A percentile compares a stretch with the other conserved stretches of the same genome.
Evolutionary conservation across 805 yeast species (phyloP).

Genomic region (Saccharomycodes ludwigii): DNA sequence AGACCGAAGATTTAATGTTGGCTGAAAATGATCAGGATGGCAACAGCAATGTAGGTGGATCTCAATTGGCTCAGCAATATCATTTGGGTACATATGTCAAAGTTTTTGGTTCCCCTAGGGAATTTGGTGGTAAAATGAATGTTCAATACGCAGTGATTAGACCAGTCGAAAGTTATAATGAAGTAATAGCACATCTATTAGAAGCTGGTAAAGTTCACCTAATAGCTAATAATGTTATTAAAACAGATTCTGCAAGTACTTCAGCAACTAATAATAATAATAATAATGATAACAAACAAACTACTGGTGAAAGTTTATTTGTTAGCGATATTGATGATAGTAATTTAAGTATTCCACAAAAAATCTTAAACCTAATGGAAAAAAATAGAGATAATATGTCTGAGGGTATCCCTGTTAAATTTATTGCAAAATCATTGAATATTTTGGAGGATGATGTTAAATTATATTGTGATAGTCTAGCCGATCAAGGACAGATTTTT

Average conservation of each 20-base stretch:
- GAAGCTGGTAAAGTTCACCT: slow-evolving; percentile 49
- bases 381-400: slow-evolving; percentile 39
- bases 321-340: slow-evolving; percentile 28
- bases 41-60: slow-evolving; percentile 16
- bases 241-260: slow-evolving; percentile 8
- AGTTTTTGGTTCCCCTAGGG: slow-evolving; percentile 43
- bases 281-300: slow-evolving; percentile 11
- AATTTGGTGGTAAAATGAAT: slow-evolving; percentile 50
- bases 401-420: slow-evolving; percentile 64
- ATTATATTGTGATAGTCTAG: slow-evolving; percentile 38
- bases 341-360: slow-evolving; percentile 27
- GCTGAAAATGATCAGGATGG: slow-evolving; percentile 19
- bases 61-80: slow-evolving; percentile 24
- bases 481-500: slow-evolving; percentile 59
- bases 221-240: slow-evolving; percentile 37
- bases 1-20: slow-evolving; percentile 18
- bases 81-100: slow-evolving; percentile 46
- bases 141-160: slow-evolving; percentile 52
- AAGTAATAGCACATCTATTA: slow-evolving; percentile 54
- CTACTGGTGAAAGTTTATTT: slow-evolving; percentile 29
- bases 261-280: slow-evolving; percentile 13
- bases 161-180: slow-evolving; percentile 50
- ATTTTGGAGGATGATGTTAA: slow-evolving; percentile 37
- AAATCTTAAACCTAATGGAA: slow-evolving; percentile 35
- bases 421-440: slow-evolving; percentile 45